These are phyloP conservation scores for Ziziphus jujuba DNA, from an alignment of 306 rosid genomes.

Conservation along the genomic window DNA sequence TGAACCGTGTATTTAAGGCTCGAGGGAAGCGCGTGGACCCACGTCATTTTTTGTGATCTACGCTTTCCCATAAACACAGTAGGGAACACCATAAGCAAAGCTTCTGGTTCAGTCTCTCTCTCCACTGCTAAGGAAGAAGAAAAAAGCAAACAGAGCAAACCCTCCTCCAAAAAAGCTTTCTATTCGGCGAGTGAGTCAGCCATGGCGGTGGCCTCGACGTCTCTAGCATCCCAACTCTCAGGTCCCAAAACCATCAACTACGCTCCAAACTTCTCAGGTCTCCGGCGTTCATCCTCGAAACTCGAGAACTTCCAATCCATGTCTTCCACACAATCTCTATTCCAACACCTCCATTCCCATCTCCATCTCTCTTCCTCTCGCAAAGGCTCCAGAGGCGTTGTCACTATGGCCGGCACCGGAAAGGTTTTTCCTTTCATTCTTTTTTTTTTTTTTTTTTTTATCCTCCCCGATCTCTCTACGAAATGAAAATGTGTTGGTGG, in stretches of 20 bases:
- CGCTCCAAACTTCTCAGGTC: conserved; percentile 41
- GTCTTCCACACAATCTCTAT: conserved; percentile 36
- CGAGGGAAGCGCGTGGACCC: conserved; percentile 21
- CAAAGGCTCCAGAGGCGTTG: conserved; percentile 60
- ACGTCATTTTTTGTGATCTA: conserved; percentile 1
- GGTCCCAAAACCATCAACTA: conserved; percentile 38
- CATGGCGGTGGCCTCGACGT: conserved; percentile 81
- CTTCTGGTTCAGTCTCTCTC: conserved; percentile 1
- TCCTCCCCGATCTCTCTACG: no score
- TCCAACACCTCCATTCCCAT: conserved; percentile 50
- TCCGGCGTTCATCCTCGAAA: conserved; percentile 58
- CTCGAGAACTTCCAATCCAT: conserved; percentile 45
- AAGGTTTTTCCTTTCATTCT: conserved; percentile 52
- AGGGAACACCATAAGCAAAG: conserved; percentile 8
- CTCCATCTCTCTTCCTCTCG: conserved; percentile 60
- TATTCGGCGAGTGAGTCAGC: neutral
- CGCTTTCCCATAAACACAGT: conserved; percentile 17
- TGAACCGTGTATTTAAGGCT: conserved; percentile 1
- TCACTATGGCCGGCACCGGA: conserved; percentile 92
- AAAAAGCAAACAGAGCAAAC: neutral
- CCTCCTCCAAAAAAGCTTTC: conserved; percentile 1
- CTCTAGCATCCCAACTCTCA: conserved; percentile 73
- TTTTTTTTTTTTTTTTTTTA: no score
- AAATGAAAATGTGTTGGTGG: neutral
- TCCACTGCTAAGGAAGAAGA: neutral